Percentiles rank a stretch among this genome's conserved stretches.
phyloP scores from a whole-genome alignment of 805 yeast genomes.

The Wickerhamiella musiphila region DNA sequence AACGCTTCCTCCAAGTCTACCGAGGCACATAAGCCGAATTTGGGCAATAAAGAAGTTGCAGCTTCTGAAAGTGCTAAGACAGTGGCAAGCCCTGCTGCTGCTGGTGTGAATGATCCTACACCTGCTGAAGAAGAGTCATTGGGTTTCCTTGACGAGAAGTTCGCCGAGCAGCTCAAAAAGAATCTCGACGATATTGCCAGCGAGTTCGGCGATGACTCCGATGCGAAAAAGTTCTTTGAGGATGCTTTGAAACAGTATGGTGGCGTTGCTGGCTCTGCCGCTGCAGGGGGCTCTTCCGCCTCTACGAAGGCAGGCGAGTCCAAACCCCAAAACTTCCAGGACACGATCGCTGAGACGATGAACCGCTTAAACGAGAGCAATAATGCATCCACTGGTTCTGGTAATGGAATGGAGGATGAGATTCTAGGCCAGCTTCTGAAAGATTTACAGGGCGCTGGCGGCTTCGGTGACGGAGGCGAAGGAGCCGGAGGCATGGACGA shows the following conservation, averaged over 20 bases:
- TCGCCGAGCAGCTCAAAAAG: conserved; percentile 24
- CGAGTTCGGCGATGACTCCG: conserved; percentile 36
- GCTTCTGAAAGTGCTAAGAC: no score
- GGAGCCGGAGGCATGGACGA: conserved; percentile 36
- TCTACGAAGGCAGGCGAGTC: no score
- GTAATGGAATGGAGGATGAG: conserved; percentile 28
- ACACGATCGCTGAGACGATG: conserved; percentile 64
- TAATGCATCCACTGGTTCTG: conserved; percentile 42
- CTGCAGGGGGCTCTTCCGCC: conserved; percentile 9
- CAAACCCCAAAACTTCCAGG: conserved; percentile 30
- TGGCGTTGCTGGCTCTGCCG: conserved; percentile 18
- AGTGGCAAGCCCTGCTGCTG: no score
- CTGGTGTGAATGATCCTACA: conserved; percentile 9
- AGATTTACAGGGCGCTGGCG: conserved; percentile 30
- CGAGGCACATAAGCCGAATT: no score
- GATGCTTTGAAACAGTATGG: no score
- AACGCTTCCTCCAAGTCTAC: no score
- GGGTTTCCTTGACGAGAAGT: conserved; percentile 23
- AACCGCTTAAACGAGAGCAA: conserved; percentile 64
- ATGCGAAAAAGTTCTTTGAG: conserved; percentile 34
- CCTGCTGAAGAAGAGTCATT: no score
- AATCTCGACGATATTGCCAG: conserved; percentile 29
- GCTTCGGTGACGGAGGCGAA: conserved; percentile 22
- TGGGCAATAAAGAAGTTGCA: no score
- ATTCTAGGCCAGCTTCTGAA: conserved; percentile 45